Conservation (phyloP, 352 stramenopile species). For the Globisporangium uncinulatum region DNA sequence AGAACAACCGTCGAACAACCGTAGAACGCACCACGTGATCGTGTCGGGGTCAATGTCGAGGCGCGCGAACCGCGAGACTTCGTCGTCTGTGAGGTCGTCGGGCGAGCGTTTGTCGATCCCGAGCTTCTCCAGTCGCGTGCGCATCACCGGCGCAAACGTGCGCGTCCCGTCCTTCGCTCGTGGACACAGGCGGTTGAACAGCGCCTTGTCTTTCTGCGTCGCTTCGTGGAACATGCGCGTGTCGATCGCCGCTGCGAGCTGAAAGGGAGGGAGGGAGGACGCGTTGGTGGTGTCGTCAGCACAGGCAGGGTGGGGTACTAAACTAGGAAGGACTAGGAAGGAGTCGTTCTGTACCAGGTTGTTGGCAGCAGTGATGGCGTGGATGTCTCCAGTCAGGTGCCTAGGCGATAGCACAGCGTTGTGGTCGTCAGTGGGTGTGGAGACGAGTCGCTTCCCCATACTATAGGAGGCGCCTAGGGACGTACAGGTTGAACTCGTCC, state of each 20-base stretch:
- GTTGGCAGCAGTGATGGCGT: conserved; percentile 97
- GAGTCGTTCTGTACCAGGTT: conserved; percentile 74
- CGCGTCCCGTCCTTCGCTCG: conserved; percentile 74
- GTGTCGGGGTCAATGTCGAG: conserved; percentile 95
- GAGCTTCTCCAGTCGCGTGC: conserved; percentile 92
- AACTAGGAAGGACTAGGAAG: not conserved
- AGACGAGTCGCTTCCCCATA: not conserved
- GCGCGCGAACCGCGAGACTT: conserved; percentile 89
- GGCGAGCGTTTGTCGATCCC: conserved; percentile 91
- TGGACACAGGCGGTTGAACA: conserved; percentile 85
- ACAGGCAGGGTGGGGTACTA: not conserved
- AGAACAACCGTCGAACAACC: no score
- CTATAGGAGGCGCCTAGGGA: not conserved
- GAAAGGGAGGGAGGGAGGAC: not conserved
- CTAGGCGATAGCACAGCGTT: conserved; percentile 14
- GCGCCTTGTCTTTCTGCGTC: conserved; percentile 68
- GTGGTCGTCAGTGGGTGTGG: no score
- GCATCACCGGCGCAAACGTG: conserved; percentile 90
- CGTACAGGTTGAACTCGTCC: conserved; percentile 98
- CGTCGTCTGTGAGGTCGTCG: conserved; percentile 92
- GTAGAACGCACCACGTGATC: conserved; percentile 68
- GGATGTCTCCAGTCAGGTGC: conserved; percentile 98
- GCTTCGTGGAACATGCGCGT: conserved; percentile 98
- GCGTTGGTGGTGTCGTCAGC: not conserved
- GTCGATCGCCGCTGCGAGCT: conserved; percentile 96